A percentile compares a stretch with the other conserved stretches of the same genome.
phyloP scores from a whole-genome alignment of 1,139 yeast species.

The Geotrichum aggregatum region DNA sequence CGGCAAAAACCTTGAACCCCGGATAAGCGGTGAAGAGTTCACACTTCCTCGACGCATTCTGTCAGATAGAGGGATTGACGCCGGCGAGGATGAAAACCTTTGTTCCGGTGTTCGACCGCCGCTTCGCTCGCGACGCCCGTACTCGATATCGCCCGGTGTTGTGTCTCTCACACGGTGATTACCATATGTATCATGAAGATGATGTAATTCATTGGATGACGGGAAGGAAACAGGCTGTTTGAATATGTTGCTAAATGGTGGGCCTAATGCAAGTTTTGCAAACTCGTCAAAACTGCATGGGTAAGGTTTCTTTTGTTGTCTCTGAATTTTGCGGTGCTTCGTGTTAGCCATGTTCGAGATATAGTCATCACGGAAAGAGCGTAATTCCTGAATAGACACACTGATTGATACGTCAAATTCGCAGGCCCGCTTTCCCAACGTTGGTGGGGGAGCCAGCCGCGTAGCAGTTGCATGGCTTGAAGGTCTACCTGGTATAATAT shows the following conservation, averaged over 20 bases:
- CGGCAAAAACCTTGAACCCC: constrained; percentile 1
- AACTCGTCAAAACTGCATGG: constrained; percentile 9
- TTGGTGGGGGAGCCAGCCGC: not conserved
- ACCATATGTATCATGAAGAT: not conserved
- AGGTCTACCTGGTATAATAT: not conserved
- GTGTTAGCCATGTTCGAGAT: constrained; percentile 10
- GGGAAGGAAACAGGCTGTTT: not conserved
- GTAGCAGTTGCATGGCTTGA: not conserved
- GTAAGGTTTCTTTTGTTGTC: not conserved
- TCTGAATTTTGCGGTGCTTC: constrained; percentile 1
- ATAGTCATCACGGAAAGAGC: constrained; percentile 17
- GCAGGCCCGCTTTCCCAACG: constrained; percentile 8
- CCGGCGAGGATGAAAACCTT: constrained; percentile 4
- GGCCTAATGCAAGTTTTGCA: constrained; percentile 7
- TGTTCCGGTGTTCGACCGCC: not conserved
- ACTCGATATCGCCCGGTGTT: constrained; percentile 13
- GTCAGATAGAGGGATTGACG: not conserved
- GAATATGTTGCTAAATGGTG: constrained; percentile 2
- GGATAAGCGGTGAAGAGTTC: constrained; percentile 4
- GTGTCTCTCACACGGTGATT: not conserved
- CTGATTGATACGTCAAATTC: constrained; percentile 10
- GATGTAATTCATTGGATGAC: too few relatives aligned
- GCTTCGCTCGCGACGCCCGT: constrained; percentile 8
- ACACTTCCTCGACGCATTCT: not conserved
- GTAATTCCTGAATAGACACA: constrained; percentile 11